Conservation (phyloP, 2,329 filamentous ascomycete species). For the Colletotrichum tamarilloi region DNA sequence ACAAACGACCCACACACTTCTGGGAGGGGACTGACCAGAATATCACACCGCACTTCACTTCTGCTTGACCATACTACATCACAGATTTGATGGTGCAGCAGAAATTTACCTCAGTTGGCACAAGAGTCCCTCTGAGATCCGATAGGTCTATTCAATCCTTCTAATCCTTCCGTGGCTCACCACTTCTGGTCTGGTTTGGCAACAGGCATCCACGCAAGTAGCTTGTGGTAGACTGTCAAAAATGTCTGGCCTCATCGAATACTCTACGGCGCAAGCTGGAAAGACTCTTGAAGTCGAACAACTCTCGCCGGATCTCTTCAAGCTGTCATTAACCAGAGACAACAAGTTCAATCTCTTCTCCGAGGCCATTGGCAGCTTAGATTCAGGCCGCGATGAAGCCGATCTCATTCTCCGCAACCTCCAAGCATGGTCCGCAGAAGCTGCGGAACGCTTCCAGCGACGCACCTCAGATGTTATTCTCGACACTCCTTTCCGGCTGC, state of each 20-base stretch:
- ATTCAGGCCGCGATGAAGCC: not conserved
- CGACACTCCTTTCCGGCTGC: conserved; percentile 13
- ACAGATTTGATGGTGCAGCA: not conserved
- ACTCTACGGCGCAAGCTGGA: not conserved
- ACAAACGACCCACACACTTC: not conserved
- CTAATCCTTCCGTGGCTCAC: not conserved
- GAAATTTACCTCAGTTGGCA: too few relatives aligned
- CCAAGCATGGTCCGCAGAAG: conserved; percentile 1
- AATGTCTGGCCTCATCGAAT: not conserved
- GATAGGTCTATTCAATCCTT: not conserved
- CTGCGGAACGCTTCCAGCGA: not conserved
- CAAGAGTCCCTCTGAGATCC: too few relatives aligned
- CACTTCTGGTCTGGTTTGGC: not conserved
- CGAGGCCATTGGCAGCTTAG: not conserved
- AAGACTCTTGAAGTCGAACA: not conserved
- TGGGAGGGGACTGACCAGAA: not conserved
- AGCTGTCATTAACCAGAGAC: not conserved
- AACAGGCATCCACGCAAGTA: not conserved
- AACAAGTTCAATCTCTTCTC: conserved; percentile 12
- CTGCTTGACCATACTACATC: not conserved
- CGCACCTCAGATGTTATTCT: conserved; percentile 11
- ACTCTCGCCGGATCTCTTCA: conserved; percentile 8
- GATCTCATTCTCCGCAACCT: conserved; percentile 7
- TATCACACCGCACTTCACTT: too few relatives aligned
- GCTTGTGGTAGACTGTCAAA: not conserved